Evolutionary conservation across 2,329 filamentous ascomycete species (phyloP).

Genomic region (Penicillium carneum): DNA sequence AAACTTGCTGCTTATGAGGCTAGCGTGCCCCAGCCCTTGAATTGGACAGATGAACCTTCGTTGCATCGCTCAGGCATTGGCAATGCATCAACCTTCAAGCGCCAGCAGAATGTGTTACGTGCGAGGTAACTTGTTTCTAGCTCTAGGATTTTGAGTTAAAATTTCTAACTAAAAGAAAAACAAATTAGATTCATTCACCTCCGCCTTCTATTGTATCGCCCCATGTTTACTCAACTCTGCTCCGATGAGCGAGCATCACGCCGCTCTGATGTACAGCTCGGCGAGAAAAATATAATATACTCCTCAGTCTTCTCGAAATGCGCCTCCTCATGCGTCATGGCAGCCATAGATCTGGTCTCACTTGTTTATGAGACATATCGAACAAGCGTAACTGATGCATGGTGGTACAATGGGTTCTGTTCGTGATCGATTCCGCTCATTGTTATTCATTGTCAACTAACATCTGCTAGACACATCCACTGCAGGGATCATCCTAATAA

Average conservation of each 20-base stretch:
- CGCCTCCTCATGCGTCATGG: conserved; percentile 41
- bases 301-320: conserved; percentile 41
- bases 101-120: conserved; percentile 43
- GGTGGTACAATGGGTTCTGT: conserved; percentile 55
- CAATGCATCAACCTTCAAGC: conserved; percentile 27
- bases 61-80: conserved; percentile 8
- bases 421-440: conserved; percentile 16
- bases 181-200: conserved; percentile 43
- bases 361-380: conserved; percentile 42
- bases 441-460: background rate
- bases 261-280: conserved; percentile 10
- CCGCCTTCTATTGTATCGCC: conserved; percentile 45
- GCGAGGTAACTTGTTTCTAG: conserved; percentile 31
- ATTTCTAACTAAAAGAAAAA: background rate
- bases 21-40: conserved; percentile 35
- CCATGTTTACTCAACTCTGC: conserved; percentile 46
- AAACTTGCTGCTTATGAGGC: conserved; percentile 37
- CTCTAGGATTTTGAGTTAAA: background rate
- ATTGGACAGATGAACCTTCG: conserved; percentile 31
- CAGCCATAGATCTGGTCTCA: conserved; percentile 43
- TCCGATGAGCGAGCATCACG: conserved; percentile 32
- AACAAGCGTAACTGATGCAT: conserved; percentile 40
- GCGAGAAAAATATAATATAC: conserved; percentile 34
- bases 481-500: conserved; percentile 43
- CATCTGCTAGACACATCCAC: conserved; percentile 39